Base-by-base conservation (phyloP, 2,329 filamentous ascomycete species). In the Xylariaceae sp. region DNA sequence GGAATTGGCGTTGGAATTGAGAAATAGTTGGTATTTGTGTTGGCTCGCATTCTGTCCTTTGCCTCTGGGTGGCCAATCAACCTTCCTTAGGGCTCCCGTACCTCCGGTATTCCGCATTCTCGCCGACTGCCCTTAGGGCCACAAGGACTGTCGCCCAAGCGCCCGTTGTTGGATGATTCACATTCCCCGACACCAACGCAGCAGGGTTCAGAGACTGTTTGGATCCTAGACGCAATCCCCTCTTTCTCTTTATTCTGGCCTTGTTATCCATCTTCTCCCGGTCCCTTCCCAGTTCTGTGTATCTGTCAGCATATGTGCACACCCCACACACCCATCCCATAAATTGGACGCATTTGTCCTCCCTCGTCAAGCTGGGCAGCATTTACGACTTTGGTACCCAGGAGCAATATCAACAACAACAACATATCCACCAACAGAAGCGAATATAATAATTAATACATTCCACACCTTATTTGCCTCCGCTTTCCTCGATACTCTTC, bases 221-320 rank as follows among this genome's bases (percentile, higher is more conserved):
- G 11, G 31, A 19, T 17, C 19, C 12, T 11, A 24, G 21, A 26
- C 21, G 3, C 34, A 32, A 43, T 46, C 24, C 41, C 32, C 34
- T 44, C 41, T 38, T 44, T 31, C 35, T 33, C 34, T 19, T 34
- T 13, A 9, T n/a, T n/a, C n/a, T n/a, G n/a, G 13, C 23, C 2
- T 19, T n/a, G 13, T 26, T 30, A 15, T 26, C 23, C 51, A 54
- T 46, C 49, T 52, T 51, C 51, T n/a, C n/a, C n/a, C n/a, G n/a
- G n/a, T n/a, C n/a, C n/a, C n/a, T 49, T 50, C 53, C 39, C 43
- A 38, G 36, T 38, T n/a, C 8, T 18, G 31, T 27, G 11, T n/a
- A 15, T n/a, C n/a, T n/a, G n/a, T n/a, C n/a, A n/a, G n/a, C n/a
- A n/a, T n/a, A n/a, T n/a, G n/a, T n/a, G n/a, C n/a, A n/a, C n/a